Evolutionary conservation across 805 yeast genomes (phyloP), one percentile per base, ranked within the genome.

Genomic region (Candida montana): DNA sequence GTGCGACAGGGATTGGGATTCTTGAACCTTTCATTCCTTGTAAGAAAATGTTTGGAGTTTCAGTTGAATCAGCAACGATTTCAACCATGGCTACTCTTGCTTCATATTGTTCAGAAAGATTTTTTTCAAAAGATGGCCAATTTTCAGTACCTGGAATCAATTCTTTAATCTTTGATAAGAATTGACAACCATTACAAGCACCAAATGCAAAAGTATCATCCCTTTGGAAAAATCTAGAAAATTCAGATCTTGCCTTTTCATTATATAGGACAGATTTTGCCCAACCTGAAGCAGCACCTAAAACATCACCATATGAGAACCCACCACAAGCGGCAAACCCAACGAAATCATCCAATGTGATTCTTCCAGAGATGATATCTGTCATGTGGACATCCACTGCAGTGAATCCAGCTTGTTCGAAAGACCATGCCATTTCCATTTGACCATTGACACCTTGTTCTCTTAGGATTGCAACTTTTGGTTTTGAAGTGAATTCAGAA

Each of bases 211-310:
- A 93, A 0, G 99, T 93, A 61, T 93, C 95, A 16, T 71, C 69
- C 65, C 99, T 81, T 41, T 78, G 84, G 78, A 93, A 93, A 64
- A 93, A 93, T 37, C 67, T 73, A 50, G 69, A 65, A 63, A 93
- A 93, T 67, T 87, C 90, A 21, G 71, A 57, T 59, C 93, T 79
- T 29, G 91, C 84, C 41, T 67, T 70, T 29, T 78, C 86, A 59
- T 91, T 83, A 75, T 81, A 89, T 51, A 93, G 68, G 9, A 93
- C 95, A 15, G 97, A 87, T 59, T 88, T 89, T 44, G 99, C 99
- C 99, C 99, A 93, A 44, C 99, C 99, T 40, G 91, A 84, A 61
- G 96, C 99, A 28, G 99, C 99, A 53, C 99, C 99, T 46, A 93
- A 72, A 37, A 93, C 99, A 66, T 93, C 99, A 73, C 99, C 99